Evolutionary conservation across 441 rosid genomes (phyloP).

Genomic region (Erodium trifolium): DNA sequence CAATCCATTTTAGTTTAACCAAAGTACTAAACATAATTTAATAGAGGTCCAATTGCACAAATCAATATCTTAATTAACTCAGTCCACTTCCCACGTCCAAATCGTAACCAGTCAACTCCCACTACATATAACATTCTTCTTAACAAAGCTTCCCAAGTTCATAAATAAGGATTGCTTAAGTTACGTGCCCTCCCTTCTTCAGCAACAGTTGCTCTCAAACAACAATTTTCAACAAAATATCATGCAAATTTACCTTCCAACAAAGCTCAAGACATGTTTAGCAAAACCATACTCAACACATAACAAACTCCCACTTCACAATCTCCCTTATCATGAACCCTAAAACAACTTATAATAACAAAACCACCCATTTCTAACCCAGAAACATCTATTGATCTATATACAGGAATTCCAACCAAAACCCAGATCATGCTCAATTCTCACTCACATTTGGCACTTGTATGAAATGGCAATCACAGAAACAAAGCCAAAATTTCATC

Average conservation of each 20-base stretch:
- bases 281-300: background rate
- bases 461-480: background rate
- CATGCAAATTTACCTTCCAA: background rate
- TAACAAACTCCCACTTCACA: background rate
- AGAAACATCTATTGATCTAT: background rate
- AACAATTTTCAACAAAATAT: background rate
- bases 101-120: background rate
- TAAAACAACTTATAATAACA: background rate
- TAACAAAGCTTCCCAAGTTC: background rate
- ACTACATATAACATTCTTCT: background rate
- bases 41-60: background rate
- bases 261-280: background rate
- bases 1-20: slow-evolving; percentile 7
- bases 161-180: background rate
- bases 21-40: background rate
- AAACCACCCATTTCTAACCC: background rate
- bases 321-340: background rate
- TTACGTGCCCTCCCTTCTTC: background rate
- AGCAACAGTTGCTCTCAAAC: background rate
- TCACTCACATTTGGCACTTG: background rate
- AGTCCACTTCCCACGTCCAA: background rate
- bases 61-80: background rate
- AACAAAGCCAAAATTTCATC: background rate
- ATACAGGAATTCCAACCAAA: background rate
- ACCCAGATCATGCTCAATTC: background rate